Percentiles rank a stretch among this genome's conserved stretches.
Conservation (phyloP, 495 filamentous ascomycete genomes). For the Penicillium longicatenatum region DNA sequence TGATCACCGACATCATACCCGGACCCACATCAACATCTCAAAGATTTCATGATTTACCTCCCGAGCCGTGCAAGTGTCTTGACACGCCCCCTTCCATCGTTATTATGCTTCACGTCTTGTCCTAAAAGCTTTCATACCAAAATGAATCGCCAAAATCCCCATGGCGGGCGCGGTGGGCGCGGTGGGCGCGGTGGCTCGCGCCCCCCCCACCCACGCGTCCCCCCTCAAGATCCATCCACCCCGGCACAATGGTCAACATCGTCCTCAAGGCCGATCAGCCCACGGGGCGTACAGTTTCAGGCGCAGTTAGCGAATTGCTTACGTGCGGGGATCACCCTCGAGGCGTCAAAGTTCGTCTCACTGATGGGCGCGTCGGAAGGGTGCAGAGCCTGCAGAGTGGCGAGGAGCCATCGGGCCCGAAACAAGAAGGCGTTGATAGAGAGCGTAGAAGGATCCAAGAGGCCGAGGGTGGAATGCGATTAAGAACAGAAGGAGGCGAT, state of each 20-base stretch:
- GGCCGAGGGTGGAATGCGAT: background rate
- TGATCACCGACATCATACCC: too few relatives aligned
- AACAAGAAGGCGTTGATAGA: background rate
- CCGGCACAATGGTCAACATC: slow-evolving; percentile 64
- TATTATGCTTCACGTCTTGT: too few relatives aligned
- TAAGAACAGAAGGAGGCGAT: slow-evolving; percentile 8
- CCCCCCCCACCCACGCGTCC: slow-evolving; percentile 14
- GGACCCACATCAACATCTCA: too few relatives aligned
- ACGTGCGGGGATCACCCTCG: slow-evolving; percentile 72
- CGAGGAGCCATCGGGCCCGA: background rate
- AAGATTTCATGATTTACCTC: too few relatives aligned
- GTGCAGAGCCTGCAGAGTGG: slow-evolving; percentile 50
- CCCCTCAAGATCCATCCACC: slow-evolving; percentile 23
- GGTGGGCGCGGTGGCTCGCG: slow-evolving; percentile 9
- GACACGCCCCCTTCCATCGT: too few relatives aligned
- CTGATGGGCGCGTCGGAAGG: slow-evolving; percentile 66
- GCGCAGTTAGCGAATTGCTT: slow-evolving; percentile 60
- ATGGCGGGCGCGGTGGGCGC: slow-evolving; percentile 5
- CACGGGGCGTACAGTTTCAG: slow-evolving; percentile 66
- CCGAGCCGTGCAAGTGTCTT: too few relatives aligned
- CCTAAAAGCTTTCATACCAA: too few relatives aligned
- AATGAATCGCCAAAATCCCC: slow-evolving; percentile 13
- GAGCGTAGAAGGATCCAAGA: too few relatives aligned
- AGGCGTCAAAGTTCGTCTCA: slow-evolving; percentile 73
- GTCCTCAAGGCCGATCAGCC: slow-evolving; percentile 71